phyloP scores from a whole-genome alignment of 2,329 filamentous ascomycete species.

The Anthostomella pinea region DNA sequence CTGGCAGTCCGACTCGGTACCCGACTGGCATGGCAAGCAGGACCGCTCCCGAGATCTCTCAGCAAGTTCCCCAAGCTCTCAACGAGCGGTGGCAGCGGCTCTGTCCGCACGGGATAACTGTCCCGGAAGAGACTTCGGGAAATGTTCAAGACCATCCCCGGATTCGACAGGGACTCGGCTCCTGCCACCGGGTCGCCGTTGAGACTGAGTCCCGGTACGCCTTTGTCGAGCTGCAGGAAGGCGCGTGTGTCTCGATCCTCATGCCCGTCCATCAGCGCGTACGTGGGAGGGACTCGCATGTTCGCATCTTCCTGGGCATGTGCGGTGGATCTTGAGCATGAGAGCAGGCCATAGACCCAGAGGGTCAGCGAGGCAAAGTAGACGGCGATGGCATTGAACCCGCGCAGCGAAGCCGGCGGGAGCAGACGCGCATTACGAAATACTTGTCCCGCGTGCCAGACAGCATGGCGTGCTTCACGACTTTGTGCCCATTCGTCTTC shows the following conservation, averaged over 20 bases:
- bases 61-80: slow-evolving; percentile 26
- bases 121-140: slow-evolving; percentile 22
- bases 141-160: slow-evolving; percentile 21
- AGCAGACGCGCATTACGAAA: slow-evolving; percentile 20
- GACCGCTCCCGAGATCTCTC: slow-evolving; percentile 23
- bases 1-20: slow-evolving; percentile 16
- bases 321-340: slow-evolving; percentile 2
- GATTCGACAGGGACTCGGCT: slow-evolving; percentile 21
- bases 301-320: background rate
- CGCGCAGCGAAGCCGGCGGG: slow-evolving; percentile 24
- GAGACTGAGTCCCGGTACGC: slow-evolving; percentile 17
- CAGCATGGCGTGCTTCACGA: slow-evolving; percentile 25
- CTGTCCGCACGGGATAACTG: slow-evolving; percentile 25
- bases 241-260: slow-evolving; percentile 24
- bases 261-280: slow-evolving; percentile 24
- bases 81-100: slow-evolving; percentile 31
- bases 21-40: slow-evolving; percentile 9
- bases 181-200: slow-evolving; percentile 6
- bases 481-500: slow-evolving; percentile 24
- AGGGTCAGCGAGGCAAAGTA: slow-evolving; percentile 28
- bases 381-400: slow-evolving; percentile 28
- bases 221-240: slow-evolving; percentile 25
- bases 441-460: slow-evolving; percentile 29
- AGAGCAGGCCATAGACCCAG: slow-evolving; percentile 26
- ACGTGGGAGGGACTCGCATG: background rate